Evolutionary conservation across 495 filamentous ascomycete genomes (phyloP).

Genomic region (Aspergillus haitiensis): DNA sequence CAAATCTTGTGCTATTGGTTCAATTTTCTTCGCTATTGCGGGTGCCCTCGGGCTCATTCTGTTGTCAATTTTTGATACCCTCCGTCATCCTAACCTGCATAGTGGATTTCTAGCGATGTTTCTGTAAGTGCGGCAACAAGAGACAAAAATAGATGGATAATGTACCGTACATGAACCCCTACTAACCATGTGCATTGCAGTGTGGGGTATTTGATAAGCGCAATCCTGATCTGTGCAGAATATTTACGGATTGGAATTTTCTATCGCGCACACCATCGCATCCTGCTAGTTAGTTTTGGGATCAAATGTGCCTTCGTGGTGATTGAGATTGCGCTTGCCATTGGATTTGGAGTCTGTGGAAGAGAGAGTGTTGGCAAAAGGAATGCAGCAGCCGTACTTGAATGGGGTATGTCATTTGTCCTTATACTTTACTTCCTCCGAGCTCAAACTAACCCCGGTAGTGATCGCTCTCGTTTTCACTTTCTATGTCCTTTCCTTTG

Average conservation of each 20-base stretch:
- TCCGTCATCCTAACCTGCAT: constrained; percentile 63
- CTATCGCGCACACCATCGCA: constrained; percentile 63
- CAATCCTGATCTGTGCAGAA: constrained; percentile 83
- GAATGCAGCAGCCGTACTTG: constrained; percentile 61
- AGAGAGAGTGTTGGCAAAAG: constrained; percentile 41
- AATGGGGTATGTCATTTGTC: constrained; percentile 58
- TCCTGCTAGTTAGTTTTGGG: constrained; percentile 76
- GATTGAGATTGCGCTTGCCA: constrained; percentile 71
- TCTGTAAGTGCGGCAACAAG: constrained; percentile 54
- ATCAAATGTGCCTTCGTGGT: constrained; percentile 81
- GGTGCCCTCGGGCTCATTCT: constrained; percentile 80
- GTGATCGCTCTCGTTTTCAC: constrained; percentile 86
- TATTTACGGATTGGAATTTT: constrained; percentile 80
- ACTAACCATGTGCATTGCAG: constrained; percentile 12
- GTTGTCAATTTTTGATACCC: constrained; percentile 81
- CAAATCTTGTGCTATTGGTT: constrained; percentile 65
- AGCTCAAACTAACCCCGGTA: constrained; percentile 24
- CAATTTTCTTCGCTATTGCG: constrained; percentile 70
- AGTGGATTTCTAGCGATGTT: constrained; percentile 79
- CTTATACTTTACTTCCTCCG: background rate
- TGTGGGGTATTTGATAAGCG: constrained; percentile 66
- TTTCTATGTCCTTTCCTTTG: constrained; percentile 85
- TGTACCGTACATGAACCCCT: background rate
- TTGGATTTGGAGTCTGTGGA: constrained; percentile 54
- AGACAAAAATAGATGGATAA: too few species aligned